These are phyloP conservation scores for Powellomyces hirtus DNA, from an alignment of 192 early-diverging fungal species.

Conservation along the genomic window DNA sequence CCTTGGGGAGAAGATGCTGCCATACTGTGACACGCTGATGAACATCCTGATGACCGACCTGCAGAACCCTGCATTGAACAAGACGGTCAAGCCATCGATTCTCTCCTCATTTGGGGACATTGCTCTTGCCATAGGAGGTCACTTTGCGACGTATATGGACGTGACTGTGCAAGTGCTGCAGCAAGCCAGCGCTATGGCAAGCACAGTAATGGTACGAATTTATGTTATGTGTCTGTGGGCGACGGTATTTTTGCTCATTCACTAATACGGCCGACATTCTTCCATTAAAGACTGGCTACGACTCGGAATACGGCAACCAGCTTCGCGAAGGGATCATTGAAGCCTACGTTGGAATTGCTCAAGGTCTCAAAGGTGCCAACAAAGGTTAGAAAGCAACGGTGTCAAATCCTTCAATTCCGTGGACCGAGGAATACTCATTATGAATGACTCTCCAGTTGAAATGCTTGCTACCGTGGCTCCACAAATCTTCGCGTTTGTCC, in stretches of 20 bases:
- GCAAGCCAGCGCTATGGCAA: slow-evolving; percentile 54
- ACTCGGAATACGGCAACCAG: slow-evolving; percentile 82
- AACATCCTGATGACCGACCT: slow-evolving; percentile 70
- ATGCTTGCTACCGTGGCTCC: slow-evolving; percentile 61
- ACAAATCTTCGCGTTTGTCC: slow-evolving; percentile 78
- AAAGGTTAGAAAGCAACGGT: no score
- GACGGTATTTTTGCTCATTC: background rate
- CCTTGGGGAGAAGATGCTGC: slow-evolving; percentile 67
- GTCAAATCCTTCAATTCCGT: no score
- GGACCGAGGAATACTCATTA: no score
- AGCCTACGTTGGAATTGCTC: slow-evolving; percentile 93
- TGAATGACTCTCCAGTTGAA: slow-evolving; percentile 46
- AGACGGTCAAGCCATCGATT: slow-evolving; percentile 88
- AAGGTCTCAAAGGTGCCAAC: slow-evolving; percentile 80
- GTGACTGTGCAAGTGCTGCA: slow-evolving; percentile 84
- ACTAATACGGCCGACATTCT: background rate
- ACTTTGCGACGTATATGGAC: slow-evolving; percentile 79
- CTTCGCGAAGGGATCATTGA: slow-evolving; percentile 89
- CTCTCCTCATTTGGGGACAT: slow-evolving; percentile 97
- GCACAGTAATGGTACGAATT: slow-evolving; percentile 19
- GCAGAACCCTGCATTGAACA: slow-evolving; percentile 71
- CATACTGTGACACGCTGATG: slow-evolving; percentile 90
- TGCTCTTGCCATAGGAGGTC: slow-evolving; percentile 87
- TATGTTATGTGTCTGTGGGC: background rate
- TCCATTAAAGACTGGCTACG: slow-evolving; percentile 50